Conservation (phyloP, 2,329 filamentous ascomycete species). For the Emergomyces orientalis region DNA sequence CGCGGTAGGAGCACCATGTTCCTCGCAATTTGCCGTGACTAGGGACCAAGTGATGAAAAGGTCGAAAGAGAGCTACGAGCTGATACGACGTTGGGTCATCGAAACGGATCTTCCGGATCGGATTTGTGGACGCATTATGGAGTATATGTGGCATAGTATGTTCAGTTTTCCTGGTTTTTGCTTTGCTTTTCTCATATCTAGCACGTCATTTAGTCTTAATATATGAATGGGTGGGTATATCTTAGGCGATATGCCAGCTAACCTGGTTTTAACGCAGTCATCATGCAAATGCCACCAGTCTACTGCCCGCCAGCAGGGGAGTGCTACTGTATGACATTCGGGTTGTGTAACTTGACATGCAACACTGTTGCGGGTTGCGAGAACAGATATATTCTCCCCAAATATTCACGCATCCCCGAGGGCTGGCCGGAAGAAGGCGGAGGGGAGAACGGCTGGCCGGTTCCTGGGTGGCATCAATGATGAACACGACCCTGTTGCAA, state of each 20-base stretch:
- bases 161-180: conserved; percentile 29
- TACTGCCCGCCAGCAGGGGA: conserved; percentile 53
- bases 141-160: conserved; percentile 55
- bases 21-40: conserved; percentile 48
- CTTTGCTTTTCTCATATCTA: not conserved
- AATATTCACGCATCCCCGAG: conserved; percentile 47
- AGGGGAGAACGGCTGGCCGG: conserved; percentile 28
- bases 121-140: conserved; percentile 46
- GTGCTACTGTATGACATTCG: conserved; percentile 60
- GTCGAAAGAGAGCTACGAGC: conserved; percentile 41
- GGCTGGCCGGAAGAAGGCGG: conserved; percentile 55
- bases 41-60: conserved; percentile 39
- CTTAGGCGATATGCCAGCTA: not conserved
- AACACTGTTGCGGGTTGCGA: conserved; percentile 34
- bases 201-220: not conserved
- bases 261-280: conserved; percentile 9
- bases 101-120: conserved; percentile 40
- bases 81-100: conserved; percentile 42
- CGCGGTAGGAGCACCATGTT: conserved; percentile 44
- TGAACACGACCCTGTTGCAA: not conserved
- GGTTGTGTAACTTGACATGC: conserved; percentile 45
- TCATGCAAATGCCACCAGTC: conserved; percentile 43
- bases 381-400: conserved; percentile 51
- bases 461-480: conserved; percentile 15
- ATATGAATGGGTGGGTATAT: not conserved